Conservation (phyloP, 768 basidiomycete genomes). For the Trametes cingulata region DNA sequence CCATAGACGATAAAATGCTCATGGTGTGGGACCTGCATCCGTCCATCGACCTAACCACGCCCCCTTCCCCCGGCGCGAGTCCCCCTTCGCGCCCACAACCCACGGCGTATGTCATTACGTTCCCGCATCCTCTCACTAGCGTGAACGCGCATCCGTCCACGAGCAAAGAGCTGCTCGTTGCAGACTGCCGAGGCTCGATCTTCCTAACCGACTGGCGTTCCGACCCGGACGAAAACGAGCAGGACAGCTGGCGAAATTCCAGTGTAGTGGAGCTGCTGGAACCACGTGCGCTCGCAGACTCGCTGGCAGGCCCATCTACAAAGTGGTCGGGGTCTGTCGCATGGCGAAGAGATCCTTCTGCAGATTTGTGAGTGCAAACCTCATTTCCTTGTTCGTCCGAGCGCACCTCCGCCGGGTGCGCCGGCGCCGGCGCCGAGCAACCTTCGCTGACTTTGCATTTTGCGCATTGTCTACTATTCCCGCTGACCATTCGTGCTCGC, state of each 20-base stretch:
- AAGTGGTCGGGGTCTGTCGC: constrained; percentile 61
- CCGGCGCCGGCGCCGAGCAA: neutral
- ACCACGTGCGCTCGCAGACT: constrained; percentile 59
- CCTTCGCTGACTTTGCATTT: neutral
- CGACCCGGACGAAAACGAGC: constrained; percentile 55
- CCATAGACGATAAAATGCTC: constrained; percentile 75
- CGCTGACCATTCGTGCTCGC: neutral
- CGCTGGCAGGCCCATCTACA: constrained; percentile 45
- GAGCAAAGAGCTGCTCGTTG: constrained; percentile 78
- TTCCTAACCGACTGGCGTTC: constrained; percentile 84
- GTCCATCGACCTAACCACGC: constrained; percentile 44
- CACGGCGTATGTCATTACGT: constrained; percentile 73
- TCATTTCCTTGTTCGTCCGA: neutral
- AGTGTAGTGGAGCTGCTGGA: constrained; percentile 74
- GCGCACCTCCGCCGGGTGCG: too few relatives aligned
- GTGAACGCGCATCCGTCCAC: constrained; percentile 71
- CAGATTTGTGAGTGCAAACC: constrained; percentile 59
- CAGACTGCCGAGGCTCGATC: constrained; percentile 72
- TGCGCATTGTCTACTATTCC: neutral
- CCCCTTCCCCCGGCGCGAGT: constrained; percentile 34
- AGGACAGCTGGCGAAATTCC: constrained; percentile 57
- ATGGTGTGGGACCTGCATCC: constrained; percentile 89
- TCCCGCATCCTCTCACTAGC: constrained; percentile 68
- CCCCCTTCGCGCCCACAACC: constrained; percentile 58
- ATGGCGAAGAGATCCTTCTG: constrained; percentile 64